Base-by-base conservation (phyloP, 192 early-diverging fungal genomes). In the Coemansia asiatica region DNA sequence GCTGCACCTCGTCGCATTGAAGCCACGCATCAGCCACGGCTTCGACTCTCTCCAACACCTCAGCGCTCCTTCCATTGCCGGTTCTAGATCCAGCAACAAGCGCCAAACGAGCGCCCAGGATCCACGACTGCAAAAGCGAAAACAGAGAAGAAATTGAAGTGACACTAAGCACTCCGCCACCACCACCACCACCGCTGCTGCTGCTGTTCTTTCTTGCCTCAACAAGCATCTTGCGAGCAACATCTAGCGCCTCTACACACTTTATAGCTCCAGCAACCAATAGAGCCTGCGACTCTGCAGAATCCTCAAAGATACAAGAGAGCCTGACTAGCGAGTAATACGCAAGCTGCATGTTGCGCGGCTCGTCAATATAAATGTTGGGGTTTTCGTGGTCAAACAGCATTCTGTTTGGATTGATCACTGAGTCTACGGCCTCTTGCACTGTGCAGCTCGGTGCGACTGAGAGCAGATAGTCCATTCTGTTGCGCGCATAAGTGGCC, bases 301-400 rank as follows among this genome's bases (percentile, higher is more conserved):
- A 26, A 0, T 31, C 23, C 15, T n/a, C 49, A 4, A 55, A 64
- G 5, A 50, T 36, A 12, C 56, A 38, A 0, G 78, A 73, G 13
- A 81, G 38, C 6, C 60, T 44, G 0, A 81, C 65, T 7, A 81
- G 66, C 62, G 78, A 71, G 50, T 65, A 67, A 38, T 71, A 81
- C 13, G 83, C 75, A 71, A 85, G 79, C 74, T 88, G 83, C 26
- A 80, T 66, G 58, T 92, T 87, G 38, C 91, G 76, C 58, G 87
- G 67, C 61, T 87, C 84, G 69, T 94, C 92, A 8, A 87, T 85
- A 63, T 89, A 90, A 22, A 90, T 83, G 67, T 94, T 94, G 10
- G 86, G 83, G 9, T 84, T 83, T 70, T 94, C 92, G 48, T 90
- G 87, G 25, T 85, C 87, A 69, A 94, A 94, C n/a, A 94, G 72